phyloP scores from a whole-genome alignment of 192 early-diverging fungal genomes.

The Gaertneriomyces semiglobifer region DNA sequence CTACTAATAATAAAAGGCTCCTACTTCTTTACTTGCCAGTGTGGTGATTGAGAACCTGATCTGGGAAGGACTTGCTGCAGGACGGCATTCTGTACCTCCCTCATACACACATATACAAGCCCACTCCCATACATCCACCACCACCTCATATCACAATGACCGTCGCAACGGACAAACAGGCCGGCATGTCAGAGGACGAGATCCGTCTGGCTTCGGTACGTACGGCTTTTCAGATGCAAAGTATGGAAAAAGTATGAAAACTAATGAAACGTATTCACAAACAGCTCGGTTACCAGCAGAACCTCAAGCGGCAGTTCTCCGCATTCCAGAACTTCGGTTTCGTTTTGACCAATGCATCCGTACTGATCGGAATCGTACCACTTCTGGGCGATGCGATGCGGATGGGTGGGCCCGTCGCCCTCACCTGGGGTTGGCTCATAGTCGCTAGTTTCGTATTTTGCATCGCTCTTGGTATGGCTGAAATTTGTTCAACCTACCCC shows the following conservation, averaged over 20 bases:
- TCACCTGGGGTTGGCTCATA: constrained; percentile 45
- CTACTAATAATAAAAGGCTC: too few species aligned
- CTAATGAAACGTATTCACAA: neutral
- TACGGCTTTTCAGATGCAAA: neutral
- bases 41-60: too few species aligned
- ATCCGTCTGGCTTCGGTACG: constrained; percentile 34
- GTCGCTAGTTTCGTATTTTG: constrained; percentile 27
- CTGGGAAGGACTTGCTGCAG: too few species aligned
- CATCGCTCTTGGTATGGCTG: constrained; percentile 41
- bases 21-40: too few species aligned
- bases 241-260: neutral
- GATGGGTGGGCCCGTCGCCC: constrained; percentile 35
- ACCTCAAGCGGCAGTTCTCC: constrained; percentile 40
- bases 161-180: neutral
- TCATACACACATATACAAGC: too few species aligned
- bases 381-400: constrained; percentile 29
- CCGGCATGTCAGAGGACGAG: constrained; percentile 34
- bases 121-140: too few species aligned
- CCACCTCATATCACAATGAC: constrained; percentile 6
- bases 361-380: constrained; percentile 40
- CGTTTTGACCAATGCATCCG: constrained; percentile 35
- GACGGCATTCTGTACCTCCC: too few species aligned
- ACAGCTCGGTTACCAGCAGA: constrained; percentile 42
- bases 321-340: constrained; percentile 37
- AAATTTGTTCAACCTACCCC: constrained; percentile 44